Percentiles rank a stretch among this genome's conserved stretches.
Conservation (phyloP, 495 filamentous ascomycete species). For the Pseudoneurospora amorphoporcata region DNA sequence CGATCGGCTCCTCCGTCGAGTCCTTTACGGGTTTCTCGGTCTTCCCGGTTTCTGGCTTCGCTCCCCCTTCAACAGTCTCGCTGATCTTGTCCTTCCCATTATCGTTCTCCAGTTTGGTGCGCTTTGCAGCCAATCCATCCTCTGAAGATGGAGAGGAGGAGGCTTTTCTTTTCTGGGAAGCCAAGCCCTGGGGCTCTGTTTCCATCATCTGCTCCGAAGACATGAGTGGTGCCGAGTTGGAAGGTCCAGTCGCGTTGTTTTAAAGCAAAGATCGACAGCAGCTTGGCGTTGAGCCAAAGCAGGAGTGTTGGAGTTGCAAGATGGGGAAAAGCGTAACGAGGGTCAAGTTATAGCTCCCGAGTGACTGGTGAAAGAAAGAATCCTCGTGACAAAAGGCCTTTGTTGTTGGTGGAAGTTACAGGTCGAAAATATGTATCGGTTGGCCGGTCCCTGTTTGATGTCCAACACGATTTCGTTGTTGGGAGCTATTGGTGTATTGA, state of each 20-base stretch:
- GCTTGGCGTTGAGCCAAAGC: background rate
- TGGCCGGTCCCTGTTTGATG: background rate
- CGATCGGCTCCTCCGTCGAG: background rate
- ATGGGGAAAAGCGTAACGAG: background rate
- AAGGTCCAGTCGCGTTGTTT: background rate
- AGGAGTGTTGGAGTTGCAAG: background rate
- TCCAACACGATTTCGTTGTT: background rate
- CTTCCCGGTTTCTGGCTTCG: background rate
- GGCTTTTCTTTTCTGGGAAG: conserved; percentile 16
- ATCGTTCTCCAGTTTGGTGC: conserved; percentile 8
- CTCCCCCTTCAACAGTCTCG: background rate
- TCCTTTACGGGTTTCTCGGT: background rate
- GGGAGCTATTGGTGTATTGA: background rate
- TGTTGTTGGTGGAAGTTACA: background rate
- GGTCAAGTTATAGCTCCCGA: background rate
- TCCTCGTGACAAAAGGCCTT: background rate
- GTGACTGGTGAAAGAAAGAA: background rate
- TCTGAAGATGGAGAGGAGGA: conserved; percentile 8
- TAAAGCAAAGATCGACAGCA: background rate
- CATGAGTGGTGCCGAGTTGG: background rate
- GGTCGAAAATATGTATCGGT: background rate
- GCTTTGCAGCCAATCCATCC: conserved; percentile 10
- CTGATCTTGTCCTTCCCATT: conserved; percentile 11
- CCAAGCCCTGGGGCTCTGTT: background rate
- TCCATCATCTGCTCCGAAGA: background rate